Base-by-base conservation (phyloP, 1,139 yeast species). In the Yamadazyma diospyri region DNA sequence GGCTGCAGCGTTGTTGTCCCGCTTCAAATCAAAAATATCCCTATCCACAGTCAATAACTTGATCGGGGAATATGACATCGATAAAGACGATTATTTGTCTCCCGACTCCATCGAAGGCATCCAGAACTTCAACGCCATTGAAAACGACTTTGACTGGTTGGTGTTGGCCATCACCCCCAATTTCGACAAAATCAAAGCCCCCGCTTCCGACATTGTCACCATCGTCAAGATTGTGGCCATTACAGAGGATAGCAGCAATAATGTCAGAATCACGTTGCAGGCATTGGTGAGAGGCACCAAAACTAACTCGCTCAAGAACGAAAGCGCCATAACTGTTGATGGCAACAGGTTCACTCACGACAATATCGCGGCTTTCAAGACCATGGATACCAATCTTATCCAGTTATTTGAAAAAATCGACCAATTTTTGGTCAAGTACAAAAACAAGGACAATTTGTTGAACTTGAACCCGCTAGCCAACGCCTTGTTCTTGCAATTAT, bases 391-490 rank as follows among this genome's bases (percentile, higher is more conserved):
- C 1, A 46, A 52, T 18, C 46, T 61, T 14, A 32, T 47, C 16
- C 40, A 40, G 5, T 52, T 76, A 23, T 72, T 74, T 41, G 45
- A 47, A 6, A 53, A 61, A 21, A 62, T 75, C 25, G 74, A 72
- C 32, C 39, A 45, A 10, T 76, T 77, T 42, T 48, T 72, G 13
- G 53, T 51, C 5, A 66, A 61, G 18, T 76, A 73, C 45, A 53
- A 68, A 6, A 46, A 48, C 26, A 53, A 59, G 4, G 40, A 45
- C 27, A 66, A 69, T 38, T 57, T 79, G 11, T 51, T 78, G 23
- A 61, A 76, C 2, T 57, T 80, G 23, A 72, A 81, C 13, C 89
- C 88, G 0, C 53, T 81, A 34, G 79, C 86, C 0, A 74, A 73
- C 42, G 69, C 81, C 0, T 58, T 81, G n/a, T 73, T 64, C 44